Percentiles rank a stretch among this genome's conserved stretches.
These are phyloP conservation scores for Triadica sebifera DNA, from an alignment of 345 rosid species.

Conservation along the genomic window DNA sequence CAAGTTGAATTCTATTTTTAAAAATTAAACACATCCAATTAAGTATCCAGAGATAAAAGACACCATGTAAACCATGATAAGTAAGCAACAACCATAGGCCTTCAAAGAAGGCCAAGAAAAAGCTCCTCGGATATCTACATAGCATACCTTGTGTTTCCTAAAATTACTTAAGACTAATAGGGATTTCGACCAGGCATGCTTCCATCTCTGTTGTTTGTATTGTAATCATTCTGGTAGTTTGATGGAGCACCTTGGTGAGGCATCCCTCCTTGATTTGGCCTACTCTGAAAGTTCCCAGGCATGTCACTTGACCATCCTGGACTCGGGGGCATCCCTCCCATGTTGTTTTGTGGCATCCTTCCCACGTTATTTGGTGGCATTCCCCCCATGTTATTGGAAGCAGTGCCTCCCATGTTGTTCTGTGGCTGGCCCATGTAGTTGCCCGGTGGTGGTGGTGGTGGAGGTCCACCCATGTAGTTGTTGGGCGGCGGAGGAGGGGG, in stretches of 20 bases:
- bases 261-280: conserved; percentile 12
- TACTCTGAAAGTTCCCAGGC: conserved; percentile 16
- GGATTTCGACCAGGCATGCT: conserved; percentile 24
- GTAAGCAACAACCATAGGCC: background rate
- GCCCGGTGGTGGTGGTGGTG: conserved; percentile 4
- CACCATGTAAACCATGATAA: conserved; percentile 3
- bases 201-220: conserved; percentile 25
- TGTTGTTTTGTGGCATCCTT: conserved; percentile 24
- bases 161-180: background rate
- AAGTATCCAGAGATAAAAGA: background rate
- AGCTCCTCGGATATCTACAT: conserved; percentile 32
- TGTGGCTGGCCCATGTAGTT: conserved; percentile 14
- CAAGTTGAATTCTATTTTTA: background rate
- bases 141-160: background rate
- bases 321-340: conserved; percentile 17
- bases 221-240: conserved; percentile 30
- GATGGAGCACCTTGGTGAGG: conserved; percentile 25
- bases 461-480: conserved; percentile 28
- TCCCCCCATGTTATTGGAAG: conserved; percentile 11
- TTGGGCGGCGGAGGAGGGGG: conserved; percentile 22
- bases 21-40: background rate
- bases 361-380: conserved; percentile 23
- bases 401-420: background rate
- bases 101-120: background rate
- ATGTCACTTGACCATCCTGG: conserved; percentile 18